Conservation (phyloP, 257 asterid species). For the Euphrasia confusa region DNA sequence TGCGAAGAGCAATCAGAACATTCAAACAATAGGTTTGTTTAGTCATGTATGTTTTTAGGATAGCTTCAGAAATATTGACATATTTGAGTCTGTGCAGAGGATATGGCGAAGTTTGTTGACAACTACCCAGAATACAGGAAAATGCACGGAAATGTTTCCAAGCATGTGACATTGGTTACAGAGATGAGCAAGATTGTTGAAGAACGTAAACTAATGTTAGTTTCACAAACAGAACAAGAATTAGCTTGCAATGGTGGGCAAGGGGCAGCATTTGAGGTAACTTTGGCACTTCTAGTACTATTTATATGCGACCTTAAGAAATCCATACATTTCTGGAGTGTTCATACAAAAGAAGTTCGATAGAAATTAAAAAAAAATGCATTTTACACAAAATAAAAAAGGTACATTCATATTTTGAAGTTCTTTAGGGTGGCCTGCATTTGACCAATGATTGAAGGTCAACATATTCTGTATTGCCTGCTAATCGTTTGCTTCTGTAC, state of each 20-base stretch:
- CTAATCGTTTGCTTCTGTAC: constrained; percentile 25
- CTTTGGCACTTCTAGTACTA: constrained; percentile 20
- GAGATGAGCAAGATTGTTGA: constrained; percentile 98
- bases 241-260: constrained; percentile 98
- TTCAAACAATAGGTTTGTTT: constrained; percentile 88
- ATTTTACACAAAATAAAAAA: too few relatives aligned
- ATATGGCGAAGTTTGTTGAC: constrained; percentile 97
- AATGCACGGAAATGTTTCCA: constrained; percentile 96
- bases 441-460: constrained; percentile 1
- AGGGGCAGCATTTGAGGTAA: constrained; percentile 99
- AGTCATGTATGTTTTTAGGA: constrained; percentile 20
- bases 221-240: constrained; percentile 96
- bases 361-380: background rate
- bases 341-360: background rate
- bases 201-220: constrained; percentile 87
- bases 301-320: background rate
- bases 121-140: constrained; percentile 95
- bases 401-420: background rate
- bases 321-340: too few relatives aligned
- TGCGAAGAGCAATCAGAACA: constrained; percentile 91
- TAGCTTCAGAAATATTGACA: constrained; percentile 22
- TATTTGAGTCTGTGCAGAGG: constrained; percentile 60
- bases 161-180: constrained; percentile 94
- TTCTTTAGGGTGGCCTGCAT: constrained; percentile 12
- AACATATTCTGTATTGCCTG: constrained; percentile 1